A percentile compares a stretch with the other conserved stretches of the same genome.
Evolutionary conservation across 2,329 filamentous ascomycete genomes (phyloP).

Genomic region (Thielaviopsis populi): DNA sequence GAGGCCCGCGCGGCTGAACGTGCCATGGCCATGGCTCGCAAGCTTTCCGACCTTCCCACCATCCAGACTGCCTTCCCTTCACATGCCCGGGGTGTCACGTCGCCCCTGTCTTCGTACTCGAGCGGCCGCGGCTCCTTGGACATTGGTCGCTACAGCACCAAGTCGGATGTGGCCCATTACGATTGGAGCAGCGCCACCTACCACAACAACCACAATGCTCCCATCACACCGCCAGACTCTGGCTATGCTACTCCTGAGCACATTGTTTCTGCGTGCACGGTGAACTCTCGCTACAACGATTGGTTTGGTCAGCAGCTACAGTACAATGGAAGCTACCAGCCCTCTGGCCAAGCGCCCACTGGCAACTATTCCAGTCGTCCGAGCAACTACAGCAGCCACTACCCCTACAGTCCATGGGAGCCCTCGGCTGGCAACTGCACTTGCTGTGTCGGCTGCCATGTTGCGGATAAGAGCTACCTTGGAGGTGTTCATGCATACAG

Average conservation of each 20-base stretch:
- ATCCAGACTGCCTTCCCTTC: slow-evolving; percentile 26
- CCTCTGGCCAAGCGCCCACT: slow-evolving; percentile 22
- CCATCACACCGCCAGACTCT: slow-evolving; percentile 44
- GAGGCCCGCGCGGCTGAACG: slow-evolving; percentile 16
- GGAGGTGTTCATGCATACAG: slow-evolving; percentile 29
- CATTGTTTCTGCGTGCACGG: slow-evolving; percentile 38
- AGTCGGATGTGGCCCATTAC: slow-evolving; percentile 11
- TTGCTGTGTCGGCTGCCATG: slow-evolving; percentile 31
- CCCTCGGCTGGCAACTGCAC: slow-evolving; percentile 35
- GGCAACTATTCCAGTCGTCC: slow-evolving; percentile 28
- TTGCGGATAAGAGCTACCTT: slow-evolving; percentile 34
- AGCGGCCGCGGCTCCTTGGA: slow-evolving; percentile 22
- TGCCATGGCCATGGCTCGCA: slow-evolving; percentile 29
- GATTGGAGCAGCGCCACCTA: slow-evolving; percentile 17
- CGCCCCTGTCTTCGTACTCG: slow-evolving; percentile 23
- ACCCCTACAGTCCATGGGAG: slow-evolving; percentile 39
- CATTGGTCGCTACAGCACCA: slow-evolving; percentile 27
- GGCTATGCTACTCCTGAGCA: slow-evolving; percentile 48
- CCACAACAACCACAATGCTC: slow-evolving; percentile 23
- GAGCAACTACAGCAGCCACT: slow-evolving; percentile 29
- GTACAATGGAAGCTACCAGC: slow-evolving; percentile 31
- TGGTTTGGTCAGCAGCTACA: slow-evolving; percentile 37
- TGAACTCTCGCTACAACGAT: slow-evolving; percentile 41
- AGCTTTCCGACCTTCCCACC: slow-evolving; percentile 34
- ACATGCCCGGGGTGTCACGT: slow-evolving; percentile 19